Conservation (phyloP, 768 basidiomycete species). For the Lepiota brunneoincarnata region DNA sequence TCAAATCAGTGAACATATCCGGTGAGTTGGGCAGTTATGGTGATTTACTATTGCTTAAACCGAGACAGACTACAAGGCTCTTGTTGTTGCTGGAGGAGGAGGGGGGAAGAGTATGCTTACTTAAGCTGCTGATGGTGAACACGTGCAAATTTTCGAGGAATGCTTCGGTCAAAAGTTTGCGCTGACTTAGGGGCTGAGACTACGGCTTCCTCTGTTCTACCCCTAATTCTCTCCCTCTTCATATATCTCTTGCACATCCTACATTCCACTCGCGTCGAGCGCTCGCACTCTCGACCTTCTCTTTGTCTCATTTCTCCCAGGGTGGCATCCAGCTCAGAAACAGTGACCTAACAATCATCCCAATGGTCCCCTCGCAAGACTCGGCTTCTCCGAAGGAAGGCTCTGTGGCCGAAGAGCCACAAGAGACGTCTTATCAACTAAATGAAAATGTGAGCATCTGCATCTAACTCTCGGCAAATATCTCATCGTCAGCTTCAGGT, state of each 20-base stretch:
- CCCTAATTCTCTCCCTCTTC: conserved; percentile 1
- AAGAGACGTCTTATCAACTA: conserved; percentile 1
- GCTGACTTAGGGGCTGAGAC: conserved; percentile 8
- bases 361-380: not conserved
- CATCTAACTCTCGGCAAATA: not conserved
- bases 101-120: conserved; percentile 4
- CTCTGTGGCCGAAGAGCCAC: not conserved
- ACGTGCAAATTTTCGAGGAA: conserved; percentile 8
- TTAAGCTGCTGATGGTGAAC: conserved; percentile 1
- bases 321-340: no score
- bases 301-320: not conserved
- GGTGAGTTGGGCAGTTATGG: no score
- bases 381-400: not conserved
- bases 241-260: not conserved
- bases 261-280: not conserved
- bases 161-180: conserved; percentile 10
- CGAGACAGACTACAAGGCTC: not conserved
- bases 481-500: conserved; percentile 3
- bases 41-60: no score
- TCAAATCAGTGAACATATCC: no score
- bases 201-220: conserved; percentile 3
- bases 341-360: no score
- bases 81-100: not conserved
- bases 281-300: not conserved
- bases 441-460: not conserved